Evolutionary conservation across 176 grass and related monocot species (phyloP).

Genomic region (Luzula sylvatica): DNA sequence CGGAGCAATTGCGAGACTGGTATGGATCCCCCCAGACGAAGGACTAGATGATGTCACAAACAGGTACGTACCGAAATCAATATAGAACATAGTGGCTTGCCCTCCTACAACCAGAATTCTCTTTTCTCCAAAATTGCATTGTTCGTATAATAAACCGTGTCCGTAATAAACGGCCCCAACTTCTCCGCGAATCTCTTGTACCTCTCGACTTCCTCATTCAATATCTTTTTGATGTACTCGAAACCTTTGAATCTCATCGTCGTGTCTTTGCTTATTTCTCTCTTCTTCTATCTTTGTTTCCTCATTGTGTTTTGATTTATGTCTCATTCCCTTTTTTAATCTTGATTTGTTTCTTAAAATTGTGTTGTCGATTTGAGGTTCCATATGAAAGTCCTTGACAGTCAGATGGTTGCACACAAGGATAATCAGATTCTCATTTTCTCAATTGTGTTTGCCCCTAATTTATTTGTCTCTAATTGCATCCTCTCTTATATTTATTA

Average conservation of each 20-base stretch:
- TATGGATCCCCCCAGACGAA: conserved; percentile 87
- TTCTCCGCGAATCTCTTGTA: conserved; percentile 63
- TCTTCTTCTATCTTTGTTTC: too few species aligned
- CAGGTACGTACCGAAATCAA: conserved; percentile 95
- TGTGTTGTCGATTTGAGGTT: too few species aligned
- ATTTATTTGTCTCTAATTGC: too few species aligned
- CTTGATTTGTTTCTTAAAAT: too few species aligned
- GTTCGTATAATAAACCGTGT: conserved; percentile 74
- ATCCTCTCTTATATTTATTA: too few species aligned
- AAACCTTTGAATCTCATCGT: conserved; percentile 57
- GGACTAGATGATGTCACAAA: conserved; percentile 93
- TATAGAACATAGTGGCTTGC: conserved; percentile 93
- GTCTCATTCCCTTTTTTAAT: too few species aligned
- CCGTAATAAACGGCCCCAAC: conserved; percentile 56
- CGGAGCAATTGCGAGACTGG: conserved; percentile 72
- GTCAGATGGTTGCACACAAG: too few species aligned
- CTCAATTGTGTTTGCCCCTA: too few species aligned
- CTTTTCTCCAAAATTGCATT: conserved; percentile 71
- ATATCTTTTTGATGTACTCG: conserved; percentile 37
- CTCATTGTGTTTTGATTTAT: too few species aligned
- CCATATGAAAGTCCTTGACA: too few species aligned
- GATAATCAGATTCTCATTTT: too few species aligned
- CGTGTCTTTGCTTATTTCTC: too few species aligned
- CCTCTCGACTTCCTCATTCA: conserved; percentile 71
- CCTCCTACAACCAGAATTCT: conserved; percentile 94